Evolutionary conservation across 208 protist species (phyloP).

Genomic region (Herpetomonas muscarum): DNA sequence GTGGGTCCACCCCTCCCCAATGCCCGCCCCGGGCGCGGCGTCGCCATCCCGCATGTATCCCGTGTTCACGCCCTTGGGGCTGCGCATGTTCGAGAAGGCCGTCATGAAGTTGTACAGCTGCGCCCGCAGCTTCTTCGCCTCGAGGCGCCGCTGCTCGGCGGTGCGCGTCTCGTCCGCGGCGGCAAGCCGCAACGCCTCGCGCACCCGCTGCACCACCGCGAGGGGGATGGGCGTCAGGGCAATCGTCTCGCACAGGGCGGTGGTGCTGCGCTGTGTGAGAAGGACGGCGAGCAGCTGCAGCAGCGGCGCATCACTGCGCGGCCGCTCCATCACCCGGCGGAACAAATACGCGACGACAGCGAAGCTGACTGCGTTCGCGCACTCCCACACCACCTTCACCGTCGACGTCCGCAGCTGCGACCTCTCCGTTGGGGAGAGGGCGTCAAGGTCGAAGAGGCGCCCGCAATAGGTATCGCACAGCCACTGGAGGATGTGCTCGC

Average conservation of each 20-base stretch:
- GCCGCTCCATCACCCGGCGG: conserved; percentile 35
- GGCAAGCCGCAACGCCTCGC: conserved; percentile 14
- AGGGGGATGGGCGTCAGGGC: conserved; percentile 24
- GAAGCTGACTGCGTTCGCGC: conserved; percentile 20
- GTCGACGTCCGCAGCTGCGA: conserved; percentile 28
- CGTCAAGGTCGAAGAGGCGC: conserved; percentile 22
- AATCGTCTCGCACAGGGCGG: conserved; percentile 29
- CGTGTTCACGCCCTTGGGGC: not conserved
- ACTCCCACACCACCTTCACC: conserved; percentile 48
- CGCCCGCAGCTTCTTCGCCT: conserved; percentile 15
- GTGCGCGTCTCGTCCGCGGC: not conserved
- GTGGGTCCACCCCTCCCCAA: not conserved
- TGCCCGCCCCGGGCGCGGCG: not conserved
- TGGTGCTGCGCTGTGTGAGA: conserved; percentile 40
- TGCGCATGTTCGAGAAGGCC: conserved; percentile 11
- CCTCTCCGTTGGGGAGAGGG: conserved; percentile 16
- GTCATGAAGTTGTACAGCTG: conserved; percentile 21
- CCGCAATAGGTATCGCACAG: conserved; percentile 32
- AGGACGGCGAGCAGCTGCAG: conserved; percentile 67
- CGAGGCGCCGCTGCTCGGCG: not conserved
- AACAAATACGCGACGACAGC: conserved; percentile 42
- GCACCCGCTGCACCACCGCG: conserved; percentile 21
- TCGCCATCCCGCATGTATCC: not conserved
- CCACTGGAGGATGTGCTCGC: conserved; percentile 27
- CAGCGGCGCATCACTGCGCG: conserved; percentile 35